Conservation (phyloP, 2,329 filamentous ascomycete genomes). For the Graphilbum fragrans region DNA sequence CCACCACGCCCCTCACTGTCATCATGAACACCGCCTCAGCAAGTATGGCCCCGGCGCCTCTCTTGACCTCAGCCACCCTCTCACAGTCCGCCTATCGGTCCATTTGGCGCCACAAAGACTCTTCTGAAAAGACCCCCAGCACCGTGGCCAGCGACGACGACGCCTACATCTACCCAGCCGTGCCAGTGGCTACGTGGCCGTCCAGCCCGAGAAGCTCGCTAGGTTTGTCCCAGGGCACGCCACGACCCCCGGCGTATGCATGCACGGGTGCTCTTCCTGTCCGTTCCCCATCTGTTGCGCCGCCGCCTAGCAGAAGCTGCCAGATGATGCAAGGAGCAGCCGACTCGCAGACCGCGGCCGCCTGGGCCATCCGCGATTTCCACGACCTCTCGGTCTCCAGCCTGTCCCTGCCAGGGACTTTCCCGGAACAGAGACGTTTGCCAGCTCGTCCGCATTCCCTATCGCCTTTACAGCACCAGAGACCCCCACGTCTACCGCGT, state of each 20-base stretch:
- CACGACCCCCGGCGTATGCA: not conserved
- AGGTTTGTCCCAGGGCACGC: no score
- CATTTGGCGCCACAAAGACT: conserved; percentile 10
- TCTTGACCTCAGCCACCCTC: not conserved
- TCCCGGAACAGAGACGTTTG: no score
- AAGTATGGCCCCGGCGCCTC: not conserved
- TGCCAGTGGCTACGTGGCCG: not conserved
- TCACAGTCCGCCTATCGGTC: not conserved
- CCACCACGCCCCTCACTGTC: not conserved
- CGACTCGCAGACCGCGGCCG: not conserved
- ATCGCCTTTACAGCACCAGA: no score
- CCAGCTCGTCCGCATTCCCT: no score
- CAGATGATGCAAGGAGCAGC: no score
- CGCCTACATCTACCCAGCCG: conserved; percentile 3
- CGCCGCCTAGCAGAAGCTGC: not conserved
- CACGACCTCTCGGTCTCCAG: not conserved
- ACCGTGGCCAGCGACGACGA: conserved; percentile 6
- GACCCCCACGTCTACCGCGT: no score
- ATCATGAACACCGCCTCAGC: not conserved
- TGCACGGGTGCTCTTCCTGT: not conserved
- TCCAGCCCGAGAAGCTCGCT: not conserved
- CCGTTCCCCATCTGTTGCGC: not conserved
- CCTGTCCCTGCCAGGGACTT: not conserved
- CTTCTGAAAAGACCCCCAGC: conserved; percentile 10
- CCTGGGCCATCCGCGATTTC: not conserved